Evolutionary conservation across 192 early-diverging fungal species (phyloP).

Genomic region (Coemansia brasiliensis): DNA sequence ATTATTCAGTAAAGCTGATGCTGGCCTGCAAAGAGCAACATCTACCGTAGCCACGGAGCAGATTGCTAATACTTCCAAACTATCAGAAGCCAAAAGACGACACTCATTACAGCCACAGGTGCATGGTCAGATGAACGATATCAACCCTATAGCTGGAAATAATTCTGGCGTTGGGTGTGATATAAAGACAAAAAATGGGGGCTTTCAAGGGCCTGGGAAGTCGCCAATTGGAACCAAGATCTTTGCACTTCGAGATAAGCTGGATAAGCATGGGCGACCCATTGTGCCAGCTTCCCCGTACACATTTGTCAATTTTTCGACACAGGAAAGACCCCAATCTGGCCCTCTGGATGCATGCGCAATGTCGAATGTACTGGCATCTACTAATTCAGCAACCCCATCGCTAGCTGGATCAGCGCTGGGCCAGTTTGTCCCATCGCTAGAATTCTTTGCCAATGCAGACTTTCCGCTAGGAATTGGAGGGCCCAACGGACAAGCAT

Average conservation of each 20-base stretch:
- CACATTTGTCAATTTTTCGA: constrained; percentile 27
- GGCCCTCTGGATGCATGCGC: background rate
- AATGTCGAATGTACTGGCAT: background rate
- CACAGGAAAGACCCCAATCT: background rate
- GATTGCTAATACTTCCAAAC: too few relatives aligned
- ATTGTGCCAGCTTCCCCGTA: constrained; percentile 46
- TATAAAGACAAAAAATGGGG: background rate
- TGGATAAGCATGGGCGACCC: constrained; percentile 24
- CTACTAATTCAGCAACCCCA: background rate
- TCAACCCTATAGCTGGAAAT: too few relatives aligned
- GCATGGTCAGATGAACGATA: too few relatives aligned
- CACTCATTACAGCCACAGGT: too few relatives aligned
- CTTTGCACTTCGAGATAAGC: constrained; percentile 24
- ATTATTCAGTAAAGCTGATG: too few relatives aligned
- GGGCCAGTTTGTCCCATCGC: constrained; percentile 50
- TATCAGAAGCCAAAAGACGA: too few relatives aligned
- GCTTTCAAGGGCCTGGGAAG: background rate
- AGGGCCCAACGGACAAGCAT: constrained; percentile 43
- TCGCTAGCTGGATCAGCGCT: constrained; percentile 3
- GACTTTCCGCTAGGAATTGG: constrained; percentile 51
- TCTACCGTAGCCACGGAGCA: too few relatives aligned
- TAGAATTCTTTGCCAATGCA: constrained; percentile 53
- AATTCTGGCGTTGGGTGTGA: too few relatives aligned
- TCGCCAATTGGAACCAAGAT: constrained; percentile 17
- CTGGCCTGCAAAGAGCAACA: too few relatives aligned